Percentiles rank a stretch among this genome's conserved stretches.
Conservation (phyloP, 106 monocot genomes). For the Phalaenopsis equestris region DNA sequence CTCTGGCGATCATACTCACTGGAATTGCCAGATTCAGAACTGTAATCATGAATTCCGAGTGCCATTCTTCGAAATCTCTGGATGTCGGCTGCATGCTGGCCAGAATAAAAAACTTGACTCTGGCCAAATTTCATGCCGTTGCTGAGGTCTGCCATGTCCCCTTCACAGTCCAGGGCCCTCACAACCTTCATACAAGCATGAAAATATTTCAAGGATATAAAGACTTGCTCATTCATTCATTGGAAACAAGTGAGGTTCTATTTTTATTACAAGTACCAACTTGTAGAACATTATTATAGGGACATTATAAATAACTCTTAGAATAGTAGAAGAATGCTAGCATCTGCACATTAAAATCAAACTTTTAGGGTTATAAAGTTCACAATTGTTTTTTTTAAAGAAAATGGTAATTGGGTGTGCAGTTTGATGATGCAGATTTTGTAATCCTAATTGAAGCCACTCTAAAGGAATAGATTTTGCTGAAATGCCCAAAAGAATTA, state of each 20-base stretch:
- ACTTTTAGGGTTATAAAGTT: not conserved
- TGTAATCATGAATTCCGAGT: slow-evolving; percentile 12
- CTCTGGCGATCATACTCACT: slow-evolving; percentile 13
- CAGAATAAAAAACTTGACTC: slow-evolving; percentile 20
- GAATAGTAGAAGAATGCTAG: not conserved
- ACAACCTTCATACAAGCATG: slow-evolving; percentile 18
- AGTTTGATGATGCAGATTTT: not conserved
- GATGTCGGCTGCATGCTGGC: slow-evolving; percentile 20
- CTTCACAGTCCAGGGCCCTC: slow-evolving; percentile 26
- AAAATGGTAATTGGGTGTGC: not conserved
- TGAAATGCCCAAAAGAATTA: not conserved
- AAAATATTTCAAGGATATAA: not conserved
- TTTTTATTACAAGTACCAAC: too few species aligned
- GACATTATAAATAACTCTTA: not conserved
- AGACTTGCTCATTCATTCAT: not conserved
- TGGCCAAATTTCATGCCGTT: slow-evolving; percentile 34
- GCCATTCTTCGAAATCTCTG: slow-evolving; percentile 24
- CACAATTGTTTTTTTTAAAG: not conserved
- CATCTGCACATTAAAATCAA: not conserved
- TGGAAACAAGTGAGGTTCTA: not conserved
- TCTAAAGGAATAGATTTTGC: not conserved
- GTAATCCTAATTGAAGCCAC: not conserved
- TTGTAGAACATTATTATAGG: not conserved
- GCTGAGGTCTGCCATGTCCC: slow-evolving; percentile 25
- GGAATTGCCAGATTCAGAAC: slow-evolving; percentile 9